A percentile compares a stretch with the other conserved stretches of the same genome.
These are phyloP conservation scores for Alliaria petiolata DNA, from an alignment of 345 rosid genomes.

Conservation along the genomic window DNA sequence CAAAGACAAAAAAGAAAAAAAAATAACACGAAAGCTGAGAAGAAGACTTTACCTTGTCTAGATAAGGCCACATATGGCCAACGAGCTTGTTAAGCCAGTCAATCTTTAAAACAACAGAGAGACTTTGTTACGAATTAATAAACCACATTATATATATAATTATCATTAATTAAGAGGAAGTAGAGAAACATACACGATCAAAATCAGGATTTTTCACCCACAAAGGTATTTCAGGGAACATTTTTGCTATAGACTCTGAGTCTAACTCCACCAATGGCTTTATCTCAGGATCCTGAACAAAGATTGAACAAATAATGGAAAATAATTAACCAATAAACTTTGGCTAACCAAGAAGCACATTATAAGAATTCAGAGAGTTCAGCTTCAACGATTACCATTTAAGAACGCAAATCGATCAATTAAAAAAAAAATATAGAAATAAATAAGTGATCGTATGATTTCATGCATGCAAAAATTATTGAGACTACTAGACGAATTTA, in stretches of 20 bases:
- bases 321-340: background rate
- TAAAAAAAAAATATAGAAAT: background rate
- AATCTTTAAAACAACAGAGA: conserved; percentile 46
- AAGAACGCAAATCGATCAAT: background rate
- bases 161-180: background rate
- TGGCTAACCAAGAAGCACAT: background rate
- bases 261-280: conserved; percentile 78
- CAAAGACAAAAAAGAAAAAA: conserved; percentile 17
- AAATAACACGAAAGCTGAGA: background rate
- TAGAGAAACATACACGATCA: conserved; percentile 68
- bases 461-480: conserved; percentile 4
- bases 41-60: conserved; percentile 55
- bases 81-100: conserved; percentile 91
- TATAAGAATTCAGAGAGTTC: background rate
- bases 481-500: background rate
- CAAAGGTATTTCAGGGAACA: conserved; percentile 82
- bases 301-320: background rate
- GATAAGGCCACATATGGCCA: conserved; percentile 84
- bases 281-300: conserved; percentile 65
- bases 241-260: conserved; percentile 50
- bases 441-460: background rate
- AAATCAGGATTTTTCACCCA: conserved; percentile 98
- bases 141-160: background rate
- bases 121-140: background rate
- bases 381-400: background rate